Base-by-base conservation (phyloP, 164 flowering plant genomes). In the Vitis rotundifolia region DNA sequence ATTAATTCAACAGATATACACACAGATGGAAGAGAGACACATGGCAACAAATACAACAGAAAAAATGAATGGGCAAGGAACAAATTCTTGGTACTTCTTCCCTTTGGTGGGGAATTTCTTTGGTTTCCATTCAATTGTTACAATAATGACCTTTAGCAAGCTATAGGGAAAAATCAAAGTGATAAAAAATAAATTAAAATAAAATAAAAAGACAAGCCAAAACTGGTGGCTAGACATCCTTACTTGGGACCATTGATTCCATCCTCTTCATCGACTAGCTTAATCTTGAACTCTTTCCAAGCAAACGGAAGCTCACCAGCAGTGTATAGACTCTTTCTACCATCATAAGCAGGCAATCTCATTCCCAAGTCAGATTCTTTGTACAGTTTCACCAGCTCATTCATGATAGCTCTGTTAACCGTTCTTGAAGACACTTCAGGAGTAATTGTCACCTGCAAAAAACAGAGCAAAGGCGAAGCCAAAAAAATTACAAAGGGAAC, bases 341-440 rank as follows among this genome's bases (percentile, higher is more conserved):
- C 98, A 85, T 94, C 98, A 79, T 90, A 94, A 60, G 96, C 98
- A 68, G 97, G 98, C 55, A 94, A 75, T 76, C 94, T 86, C 89
- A 68, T 89, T 68, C 96, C 98, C 71, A 94, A 72, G 70, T 92
- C 94, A 67, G 98, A 92, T 62, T 84, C 89, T 77, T 71, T 86
- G 74, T 92, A 85, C 73, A 83, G 61, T 70, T 82, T 91, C 70
- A 94, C 91, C 52, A 94, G 88, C 70, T 92, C 92, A 29, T 91
- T 88, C 71, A 94, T 89, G 9, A 94, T 88, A 53, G 87, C 84
- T 79, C 96, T 86, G 77, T 90, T 94, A 68, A 88, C 69, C 56
- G 79, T 76, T 71, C 80, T 89, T 69, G 97, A 94, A 48, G 81
- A 63, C 71, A 92, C 97, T 79, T 94, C 97, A 61, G 98, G 98